These are phyloP conservation scores for Goniomonas avonlea DNA, from an alignment of 78 protist species.

Conservation along the genomic window DNA sequence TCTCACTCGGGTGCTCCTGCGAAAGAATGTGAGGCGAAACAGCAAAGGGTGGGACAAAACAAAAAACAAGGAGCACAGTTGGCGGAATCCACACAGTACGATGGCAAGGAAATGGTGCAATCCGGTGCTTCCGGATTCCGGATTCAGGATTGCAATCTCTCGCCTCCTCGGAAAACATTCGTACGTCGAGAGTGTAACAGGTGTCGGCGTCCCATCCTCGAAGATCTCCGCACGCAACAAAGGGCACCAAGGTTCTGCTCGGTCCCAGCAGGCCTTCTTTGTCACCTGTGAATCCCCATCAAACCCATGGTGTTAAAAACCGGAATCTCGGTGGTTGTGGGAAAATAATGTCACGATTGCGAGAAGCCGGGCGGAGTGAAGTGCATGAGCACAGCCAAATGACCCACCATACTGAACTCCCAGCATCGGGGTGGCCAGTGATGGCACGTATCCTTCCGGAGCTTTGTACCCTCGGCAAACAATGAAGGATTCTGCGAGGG, in stretches of 20 bases:
- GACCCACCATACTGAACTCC: neutral
- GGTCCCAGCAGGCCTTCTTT: neutral
- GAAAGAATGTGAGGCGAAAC: no score
- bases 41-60: neutral
- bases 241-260: conserved; percentile 55
- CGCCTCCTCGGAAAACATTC: no score
- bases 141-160: neutral
- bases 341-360: neutral
- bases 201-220: conserved; percentile 64
- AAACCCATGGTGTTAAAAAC: no score
- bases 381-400: no score
- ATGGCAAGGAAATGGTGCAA: no score
- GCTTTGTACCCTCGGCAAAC: conserved; percentile 73
- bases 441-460: conserved; percentile 60
- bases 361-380: neutral
- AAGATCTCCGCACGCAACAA: conserved; percentile 80
- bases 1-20: no score
- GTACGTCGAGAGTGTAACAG: conserved; percentile 28
- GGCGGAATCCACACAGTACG: no score
- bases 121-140: no score
- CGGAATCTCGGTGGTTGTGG: conserved; percentile 6
- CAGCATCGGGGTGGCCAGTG: conserved; percentile 31
- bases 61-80: neutral
- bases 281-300: no score
- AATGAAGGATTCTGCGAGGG: conserved; percentile 69